Evolutionary conservation across 1,284 basidiomycete species (phyloP).

Genomic region (Melampsora americana): DNA sequence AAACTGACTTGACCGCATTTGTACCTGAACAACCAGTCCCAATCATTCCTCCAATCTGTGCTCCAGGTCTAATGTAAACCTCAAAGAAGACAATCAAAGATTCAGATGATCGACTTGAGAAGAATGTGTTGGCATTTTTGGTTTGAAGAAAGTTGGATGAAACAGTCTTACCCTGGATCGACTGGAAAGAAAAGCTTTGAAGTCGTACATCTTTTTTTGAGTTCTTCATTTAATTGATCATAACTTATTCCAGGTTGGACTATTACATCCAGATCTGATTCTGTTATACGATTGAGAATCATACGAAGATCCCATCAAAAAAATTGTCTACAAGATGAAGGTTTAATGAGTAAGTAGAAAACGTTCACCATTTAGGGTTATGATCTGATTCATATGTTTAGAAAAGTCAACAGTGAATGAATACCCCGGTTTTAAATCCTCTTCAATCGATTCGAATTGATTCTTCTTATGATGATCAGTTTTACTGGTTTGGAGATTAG

Average conservation of each 20-base stretch:
- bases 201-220: slow-evolving; percentile 60
- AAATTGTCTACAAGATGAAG: too few relatives aligned
- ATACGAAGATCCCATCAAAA: too few relatives aligned
- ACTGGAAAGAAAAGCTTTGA: slow-evolving; percentile 80
- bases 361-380: slow-evolving; percentile 67
- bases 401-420: slow-evolving; percentile 74
- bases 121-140: not conserved
- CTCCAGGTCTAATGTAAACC: slow-evolving; percentile 59
- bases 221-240: slow-evolving; percentile 76
- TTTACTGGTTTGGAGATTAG: slow-evolving; percentile 49
- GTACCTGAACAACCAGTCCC: slow-evolving; percentile 65
- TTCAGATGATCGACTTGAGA: not conserved
- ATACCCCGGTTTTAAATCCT: slow-evolving; percentile 18
- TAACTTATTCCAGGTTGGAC: slow-evolving; percentile 70
- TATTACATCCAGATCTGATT: slow-evolving; percentile 50
- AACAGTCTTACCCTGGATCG: slow-evolving; percentile 53
- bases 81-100: not conserved
- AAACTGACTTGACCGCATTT: slow-evolving; percentile 83
- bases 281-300: too few relatives aligned
- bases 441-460: not conserved
- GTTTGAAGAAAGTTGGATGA: not conserved
- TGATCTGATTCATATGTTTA: slow-evolving; percentile 71
- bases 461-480: too few relatives aligned
- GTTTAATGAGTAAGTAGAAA: slow-evolving; percentile 64
- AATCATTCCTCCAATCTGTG: slow-evolving; percentile 88